These are phyloP conservation scores for Pascua guehoae DNA, from an alignment of 1,284 basidiomycete species.

Conservation along the genomic window DNA sequence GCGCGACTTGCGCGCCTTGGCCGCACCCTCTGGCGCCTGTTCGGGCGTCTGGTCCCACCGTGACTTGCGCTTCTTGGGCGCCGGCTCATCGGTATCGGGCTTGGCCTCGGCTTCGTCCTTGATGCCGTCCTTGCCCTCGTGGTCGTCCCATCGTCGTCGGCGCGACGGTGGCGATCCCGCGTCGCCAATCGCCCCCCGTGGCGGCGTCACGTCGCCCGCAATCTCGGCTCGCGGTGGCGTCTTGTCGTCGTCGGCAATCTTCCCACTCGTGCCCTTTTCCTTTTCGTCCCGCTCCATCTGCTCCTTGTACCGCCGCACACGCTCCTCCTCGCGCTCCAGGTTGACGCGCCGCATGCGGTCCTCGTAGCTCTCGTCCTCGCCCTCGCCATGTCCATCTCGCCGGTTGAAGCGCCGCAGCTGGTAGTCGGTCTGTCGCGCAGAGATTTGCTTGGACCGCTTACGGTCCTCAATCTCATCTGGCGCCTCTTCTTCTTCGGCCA, in stretches of 20 bases:
- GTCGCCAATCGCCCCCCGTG: constrained; percentile 55
- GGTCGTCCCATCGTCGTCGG: constrained; percentile 77
- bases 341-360: constrained; percentile 91
- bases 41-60: constrained; percentile 89
- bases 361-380: constrained; percentile 81
- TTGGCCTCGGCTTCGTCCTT: constrained; percentile 33
- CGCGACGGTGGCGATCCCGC: constrained; percentile 60
- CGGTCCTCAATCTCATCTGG: constrained; percentile 92
- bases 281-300: constrained; percentile 70
- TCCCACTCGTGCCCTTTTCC: constrained; percentile 56
- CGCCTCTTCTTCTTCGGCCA: constrained; percentile 86
- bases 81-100: constrained; percentile 49
- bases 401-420: constrained; percentile 88
- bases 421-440: constrained; percentile 90
- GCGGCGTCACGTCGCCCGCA: constrained; percentile 26
- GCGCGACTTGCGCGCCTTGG: constrained; percentile 69
- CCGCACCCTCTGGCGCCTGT: constrained; percentile 53
- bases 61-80: constrained; percentile 85
- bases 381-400: constrained; percentile 51
- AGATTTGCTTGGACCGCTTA: constrained; percentile 87
- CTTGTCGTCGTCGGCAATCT: constrained; percentile 31
- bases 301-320: constrained; percentile 80
- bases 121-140: constrained; percentile 44
- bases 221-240: constrained; percentile 29
- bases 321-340: constrained; percentile 87